phyloP scores from a whole-genome alignment of 2,329 filamentous ascomycete species.

The Trichothecium sympodiale region DNA sequence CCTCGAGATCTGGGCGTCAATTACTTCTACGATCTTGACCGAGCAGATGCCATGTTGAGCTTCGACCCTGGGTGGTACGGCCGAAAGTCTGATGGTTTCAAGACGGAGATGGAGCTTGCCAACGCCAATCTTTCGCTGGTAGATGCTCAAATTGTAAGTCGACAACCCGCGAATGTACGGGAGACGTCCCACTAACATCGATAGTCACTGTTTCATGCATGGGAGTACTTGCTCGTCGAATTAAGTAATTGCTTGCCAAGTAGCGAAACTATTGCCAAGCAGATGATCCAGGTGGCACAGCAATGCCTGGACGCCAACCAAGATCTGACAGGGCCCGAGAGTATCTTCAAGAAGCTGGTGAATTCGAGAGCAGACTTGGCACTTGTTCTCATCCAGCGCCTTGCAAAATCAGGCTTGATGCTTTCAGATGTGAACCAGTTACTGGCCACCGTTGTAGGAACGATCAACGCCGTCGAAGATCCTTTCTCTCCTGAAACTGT shows the following conservation, averaged over 20 bases:
- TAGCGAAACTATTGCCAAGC: slow-evolving; percentile 46
- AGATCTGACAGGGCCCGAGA: slow-evolving; percentile 58
- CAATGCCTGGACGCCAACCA: slow-evolving; percentile 74
- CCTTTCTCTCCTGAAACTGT: slow-evolving; percentile 41
- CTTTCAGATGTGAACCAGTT: slow-evolving; percentile 41
- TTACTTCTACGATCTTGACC: slow-evolving; percentile 75
- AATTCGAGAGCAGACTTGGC: slow-evolving; percentile 70
- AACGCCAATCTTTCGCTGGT: slow-evolving; percentile 88
- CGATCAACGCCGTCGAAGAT: slow-evolving; percentile 41
- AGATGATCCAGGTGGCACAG: slow-evolving; percentile 63
- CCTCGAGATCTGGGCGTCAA: slow-evolving; percentile 56
- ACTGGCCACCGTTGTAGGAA: slow-evolving; percentile 37
- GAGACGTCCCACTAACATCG: slow-evolving; percentile 3
- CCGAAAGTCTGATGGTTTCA: slow-evolving; percentile 59
- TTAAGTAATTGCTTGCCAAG: slow-evolving; percentile 55
- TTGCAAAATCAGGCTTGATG: slow-evolving; percentile 48
- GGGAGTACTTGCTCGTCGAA: slow-evolving; percentile 80
- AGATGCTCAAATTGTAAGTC: slow-evolving; percentile 76
- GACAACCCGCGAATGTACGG: background rate
- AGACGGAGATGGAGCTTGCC: slow-evolving; percentile 70
- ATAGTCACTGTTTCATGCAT: slow-evolving; percentile 72
- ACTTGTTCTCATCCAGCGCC: slow-evolving; percentile 69
- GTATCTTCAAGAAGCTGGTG: slow-evolving; percentile 70
- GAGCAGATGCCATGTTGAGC: slow-evolving; percentile 64
- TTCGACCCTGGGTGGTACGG: slow-evolving; percentile 73